A percentile compares a stretch with the other conserved stretches of the same genome.
phyloP scores from a whole-genome alignment of 2,329 filamentous ascomycete species.

The Tympanopsis confertula region DNA sequence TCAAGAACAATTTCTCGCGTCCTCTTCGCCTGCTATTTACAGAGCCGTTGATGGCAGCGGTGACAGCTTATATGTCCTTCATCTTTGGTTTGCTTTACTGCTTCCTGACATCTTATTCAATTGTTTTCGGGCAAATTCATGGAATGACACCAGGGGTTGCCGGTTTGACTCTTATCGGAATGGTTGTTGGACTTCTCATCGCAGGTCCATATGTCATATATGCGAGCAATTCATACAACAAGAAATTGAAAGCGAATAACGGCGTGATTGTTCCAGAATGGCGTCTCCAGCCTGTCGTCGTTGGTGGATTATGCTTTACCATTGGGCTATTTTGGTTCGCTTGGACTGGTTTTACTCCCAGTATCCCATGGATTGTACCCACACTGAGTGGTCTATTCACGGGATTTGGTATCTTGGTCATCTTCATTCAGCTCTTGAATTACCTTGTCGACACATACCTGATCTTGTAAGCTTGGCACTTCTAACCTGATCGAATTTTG shows the following conservation, averaged over 20 bases:
- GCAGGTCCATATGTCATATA: conserved; percentile 36
- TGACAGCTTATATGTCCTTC: conserved; percentile 33
- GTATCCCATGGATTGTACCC: conserved; percentile 21
- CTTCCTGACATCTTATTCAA: conserved; percentile 49
- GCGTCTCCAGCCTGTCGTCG: conserved; percentile 19
- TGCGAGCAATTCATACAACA: conserved; percentile 33
- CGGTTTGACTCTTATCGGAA: conserved; percentile 52
- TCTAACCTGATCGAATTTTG: not conserved
- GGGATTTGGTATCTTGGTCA: conserved; percentile 44
- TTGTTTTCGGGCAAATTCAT: conserved; percentile 44
- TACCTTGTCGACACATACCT: conserved; percentile 38
- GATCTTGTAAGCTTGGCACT: conserved; percentile 6
- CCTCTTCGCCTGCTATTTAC: conserved; percentile 26
- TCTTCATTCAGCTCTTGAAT: conserved; percentile 45
- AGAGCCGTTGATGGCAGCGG: conserved; percentile 31
- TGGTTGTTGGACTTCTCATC: conserved; percentile 41
- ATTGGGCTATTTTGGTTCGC: conserved; percentile 36
- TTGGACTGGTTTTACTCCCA: conserved; percentile 24
- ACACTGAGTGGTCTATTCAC: conserved; percentile 23
- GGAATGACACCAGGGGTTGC: conserved; percentile 40
- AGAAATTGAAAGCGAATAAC: conserved; percentile 29
- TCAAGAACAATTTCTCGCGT: conserved; percentile 18
- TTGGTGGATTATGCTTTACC: conserved; percentile 17
- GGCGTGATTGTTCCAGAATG: conserved; percentile 20
- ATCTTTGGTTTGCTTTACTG: conserved; percentile 46